Conservation (phyloP, 331 rosid genomes). For the Cydonia oblonga region DNA sequence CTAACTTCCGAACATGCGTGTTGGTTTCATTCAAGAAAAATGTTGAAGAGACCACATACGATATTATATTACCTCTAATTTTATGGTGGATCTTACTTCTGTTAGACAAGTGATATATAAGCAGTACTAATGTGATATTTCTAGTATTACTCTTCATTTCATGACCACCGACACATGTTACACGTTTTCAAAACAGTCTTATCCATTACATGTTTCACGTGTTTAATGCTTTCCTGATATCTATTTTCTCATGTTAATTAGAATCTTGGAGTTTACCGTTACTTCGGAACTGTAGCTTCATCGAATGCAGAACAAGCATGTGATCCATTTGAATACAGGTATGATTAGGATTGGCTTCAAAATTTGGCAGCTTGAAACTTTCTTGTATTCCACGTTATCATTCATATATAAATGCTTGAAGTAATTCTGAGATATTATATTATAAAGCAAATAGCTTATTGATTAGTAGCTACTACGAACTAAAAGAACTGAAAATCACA, state of each 20-base stretch:
- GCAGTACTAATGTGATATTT: too few relatives aligned
- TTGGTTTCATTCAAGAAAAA: too few relatives aligned
- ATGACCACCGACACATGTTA: too few relatives aligned
- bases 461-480: neutral
- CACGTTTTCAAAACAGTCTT: neutral
- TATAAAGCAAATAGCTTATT: neutral
- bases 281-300: neutral
- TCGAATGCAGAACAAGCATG: slow-evolving; percentile 3
- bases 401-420: neutral
- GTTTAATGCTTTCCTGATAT: neutral
- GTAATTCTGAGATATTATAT: neutral
- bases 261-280: slow-evolving; percentile 1
- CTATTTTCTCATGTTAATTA: neutral
- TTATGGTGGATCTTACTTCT: too few relatives aligned
- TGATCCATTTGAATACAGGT: slow-evolving; percentile 29
- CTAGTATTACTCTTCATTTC: too few relatives aligned
- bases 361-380: neutral
- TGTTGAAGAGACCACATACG: neutral
- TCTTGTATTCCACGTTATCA: neutral
- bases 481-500: neutral
- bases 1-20: too few relatives aligned
- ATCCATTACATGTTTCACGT: neutral
- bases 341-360: neutral
- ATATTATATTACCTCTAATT: too few relatives aligned
- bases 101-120: too few relatives aligned